Evolutionary conservation across 495 filamentous ascomycete species (phyloP), one percentile per base, ranked within the genome.

Genomic region (Penicillium simplicissimum): DNA sequence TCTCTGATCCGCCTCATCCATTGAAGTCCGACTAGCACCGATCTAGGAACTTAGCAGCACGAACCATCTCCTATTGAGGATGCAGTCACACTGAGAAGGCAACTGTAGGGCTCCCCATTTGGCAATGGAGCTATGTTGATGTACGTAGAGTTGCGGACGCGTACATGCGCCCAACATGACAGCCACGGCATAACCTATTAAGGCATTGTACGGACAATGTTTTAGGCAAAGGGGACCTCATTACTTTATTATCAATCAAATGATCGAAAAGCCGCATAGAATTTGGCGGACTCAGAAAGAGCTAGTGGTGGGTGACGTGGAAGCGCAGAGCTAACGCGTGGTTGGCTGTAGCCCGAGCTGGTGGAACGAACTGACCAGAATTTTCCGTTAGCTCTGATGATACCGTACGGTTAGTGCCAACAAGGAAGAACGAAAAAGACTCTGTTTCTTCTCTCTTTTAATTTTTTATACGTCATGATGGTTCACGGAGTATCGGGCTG

Each of bases 311-410:
- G 63, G 43, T 66, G 63, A 66, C 59, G 63, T 52, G 63, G 63
- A 62, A 62, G 59, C 28, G 42, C 55, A 58, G 55, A 65, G 59
- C 59, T 62, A 62, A 66, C 43, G 59, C 55, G 59, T 55, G 55
- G 59, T n/a, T n/a, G n/a, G n/a, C n/a, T n/a, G n/a, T 65, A 65
- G 59, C 36, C 49, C 38, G 54, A 45, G 23, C 48, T 57, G 54
- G 62, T 60, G 58, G 58, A 57, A 47, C 62, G n/a, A 42, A 37
- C 45, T 33, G 25, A 35, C 23, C 17, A 31, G 25, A 47, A 34
- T 34, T 19, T 15, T 47, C 40, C 40, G 55, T 56, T 45, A 23
- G 55, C 33, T 40, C 47, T 38, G 28, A 25, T 31, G 13, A 0
- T 49, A 14, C 28, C 8, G 31, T 2, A 13, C n/a, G 4, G 13